Evolutionary conservation across 768 basidiomycete species (phyloP).

Genomic region (Phylloporus sp.): DNA sequence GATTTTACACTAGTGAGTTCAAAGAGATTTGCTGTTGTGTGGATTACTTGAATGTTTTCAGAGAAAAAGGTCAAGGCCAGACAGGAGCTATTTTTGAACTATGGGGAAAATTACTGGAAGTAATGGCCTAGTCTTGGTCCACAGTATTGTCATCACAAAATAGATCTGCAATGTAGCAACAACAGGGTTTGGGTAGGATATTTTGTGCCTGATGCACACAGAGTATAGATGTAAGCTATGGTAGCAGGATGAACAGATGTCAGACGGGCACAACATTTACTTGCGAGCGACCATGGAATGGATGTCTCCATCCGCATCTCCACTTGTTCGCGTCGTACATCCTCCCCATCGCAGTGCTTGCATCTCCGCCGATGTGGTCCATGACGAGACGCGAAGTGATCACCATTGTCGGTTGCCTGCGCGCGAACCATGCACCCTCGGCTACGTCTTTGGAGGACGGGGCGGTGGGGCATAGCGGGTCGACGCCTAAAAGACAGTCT

Average conservation of each 20-base stretch:
- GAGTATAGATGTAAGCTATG: neutral
- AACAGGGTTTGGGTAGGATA: neutral
- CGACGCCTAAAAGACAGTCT: conserved; percentile 37
- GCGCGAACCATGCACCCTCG: conserved; percentile 6
- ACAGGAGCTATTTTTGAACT: conserved; percentile 34
- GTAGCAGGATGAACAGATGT: neutral
- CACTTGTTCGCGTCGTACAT: conserved; percentile 32
- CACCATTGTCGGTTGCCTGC: conserved; percentile 26
- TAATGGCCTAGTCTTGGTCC: no score
- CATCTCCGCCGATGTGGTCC: conserved; percentile 39
- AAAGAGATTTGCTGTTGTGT: neutral
- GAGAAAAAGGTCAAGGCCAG: conserved; percentile 26
- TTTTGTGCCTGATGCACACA: neutral
- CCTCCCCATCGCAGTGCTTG: conserved; percentile 33
- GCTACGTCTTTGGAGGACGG: neutral
- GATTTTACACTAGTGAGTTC: conserved; percentile 34
- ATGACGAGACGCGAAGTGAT: conserved; percentile 40
- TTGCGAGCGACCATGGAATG: conserved; percentile 37
- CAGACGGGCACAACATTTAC: conserved; percentile 33
- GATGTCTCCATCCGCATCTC: conserved; percentile 44
- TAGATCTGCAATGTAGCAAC: neutral
- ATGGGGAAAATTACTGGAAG: conserved; percentile 30
- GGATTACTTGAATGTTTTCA: conserved; percentile 1
- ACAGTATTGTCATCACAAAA: no score
- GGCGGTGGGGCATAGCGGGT: conserved; percentile 34